Conservation (phyloP, 257 asterid species). For the Nemophila menziesii region DNA sequence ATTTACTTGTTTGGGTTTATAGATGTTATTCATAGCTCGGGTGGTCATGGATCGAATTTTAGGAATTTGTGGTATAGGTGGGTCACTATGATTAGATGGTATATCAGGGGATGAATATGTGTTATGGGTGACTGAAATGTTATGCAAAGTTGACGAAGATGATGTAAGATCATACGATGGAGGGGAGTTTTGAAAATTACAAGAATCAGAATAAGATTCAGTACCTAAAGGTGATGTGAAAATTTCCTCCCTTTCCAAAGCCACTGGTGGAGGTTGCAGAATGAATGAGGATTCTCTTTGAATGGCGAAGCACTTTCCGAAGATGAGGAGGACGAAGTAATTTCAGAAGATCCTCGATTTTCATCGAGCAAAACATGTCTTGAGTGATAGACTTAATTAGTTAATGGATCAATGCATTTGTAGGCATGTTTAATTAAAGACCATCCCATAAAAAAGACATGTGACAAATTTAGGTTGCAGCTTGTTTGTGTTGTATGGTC, state of each 20-base stretch:
- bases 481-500: not conserved
- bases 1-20: not conserved
- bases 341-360: not conserved
- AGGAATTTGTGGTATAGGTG: no score
- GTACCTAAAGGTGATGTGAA: not conserved
- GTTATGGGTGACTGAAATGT: no score
- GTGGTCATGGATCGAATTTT: not conserved
- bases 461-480: not conserved
- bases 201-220: not conserved
- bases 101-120: no score
- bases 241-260: not conserved
- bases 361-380: not conserved
- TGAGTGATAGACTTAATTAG: not conserved
- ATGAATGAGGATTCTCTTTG: no score
- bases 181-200: not conserved
- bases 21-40: not conserved
- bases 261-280: not conserved
- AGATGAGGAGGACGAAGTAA: no score
- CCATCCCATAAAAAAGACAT: not conserved
- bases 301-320: no score
- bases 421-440: not conserved
- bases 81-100: no score
- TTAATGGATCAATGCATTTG: not conserved
- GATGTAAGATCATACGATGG: no score
- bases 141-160: no score